Conservation (phyloP, 345 rosid species). For the Murraya paniculata region DNA sequence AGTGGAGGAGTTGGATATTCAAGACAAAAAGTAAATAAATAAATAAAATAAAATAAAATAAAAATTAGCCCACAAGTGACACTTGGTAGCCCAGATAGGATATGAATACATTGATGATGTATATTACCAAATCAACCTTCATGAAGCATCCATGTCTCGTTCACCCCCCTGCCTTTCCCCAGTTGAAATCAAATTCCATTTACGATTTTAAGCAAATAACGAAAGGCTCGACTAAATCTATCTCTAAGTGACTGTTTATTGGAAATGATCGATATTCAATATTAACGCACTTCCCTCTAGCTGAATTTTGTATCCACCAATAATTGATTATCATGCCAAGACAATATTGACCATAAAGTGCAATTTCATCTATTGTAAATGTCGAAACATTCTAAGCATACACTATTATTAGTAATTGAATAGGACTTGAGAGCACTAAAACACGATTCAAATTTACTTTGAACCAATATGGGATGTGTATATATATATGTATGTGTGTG, state of each 20-base stretch:
- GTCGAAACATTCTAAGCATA: neutral
- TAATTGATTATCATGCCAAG: neutral
- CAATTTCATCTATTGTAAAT: neutral
- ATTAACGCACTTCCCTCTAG: neutral
- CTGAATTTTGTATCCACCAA: neutral
- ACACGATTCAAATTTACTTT: too few relatives aligned
- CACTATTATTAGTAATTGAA: neutral
- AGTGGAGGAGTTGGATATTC: constrained; percentile 10
- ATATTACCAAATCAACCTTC: neutral
- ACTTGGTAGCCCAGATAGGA: neutral
- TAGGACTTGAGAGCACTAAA: neutral
- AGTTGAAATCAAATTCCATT: neutral
- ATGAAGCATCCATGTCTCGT: neutral
- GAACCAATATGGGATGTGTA: too few relatives aligned
- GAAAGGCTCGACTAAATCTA: neutral
- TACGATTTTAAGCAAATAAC: neutral
- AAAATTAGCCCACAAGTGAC: neutral
- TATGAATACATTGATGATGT: too few relatives aligned
- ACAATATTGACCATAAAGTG: neutral
- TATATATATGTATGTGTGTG: too few relatives aligned
- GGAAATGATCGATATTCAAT: neutral
- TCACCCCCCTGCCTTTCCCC: neutral
- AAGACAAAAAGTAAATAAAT: neutral
- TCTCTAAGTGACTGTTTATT: too few relatives aligned
- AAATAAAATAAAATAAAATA: too few relatives aligned